Evolutionary conservation across 352 stramenopile species (phyloP).

Genomic region (Globisporangium paddicum): DNA sequence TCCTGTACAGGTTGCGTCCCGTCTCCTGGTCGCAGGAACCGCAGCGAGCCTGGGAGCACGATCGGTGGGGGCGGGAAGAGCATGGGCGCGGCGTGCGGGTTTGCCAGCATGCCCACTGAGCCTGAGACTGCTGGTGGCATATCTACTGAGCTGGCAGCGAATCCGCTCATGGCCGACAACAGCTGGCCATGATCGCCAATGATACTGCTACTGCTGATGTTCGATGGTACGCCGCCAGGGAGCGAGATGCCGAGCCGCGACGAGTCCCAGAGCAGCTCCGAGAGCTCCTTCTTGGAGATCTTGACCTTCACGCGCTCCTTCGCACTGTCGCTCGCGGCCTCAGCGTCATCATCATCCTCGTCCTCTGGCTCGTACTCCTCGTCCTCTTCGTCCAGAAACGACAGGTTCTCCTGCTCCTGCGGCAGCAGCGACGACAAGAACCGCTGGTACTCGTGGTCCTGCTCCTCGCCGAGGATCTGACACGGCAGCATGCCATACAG

Average conservation of each 20-base stretch:
- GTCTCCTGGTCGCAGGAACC: background rate
- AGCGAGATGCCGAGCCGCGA: slow-evolving; percentile 52
- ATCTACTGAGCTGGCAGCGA: background rate
- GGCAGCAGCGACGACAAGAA: slow-evolving; percentile 78
- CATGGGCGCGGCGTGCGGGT: background rate
- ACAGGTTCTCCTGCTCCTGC: slow-evolving; percentile 65
- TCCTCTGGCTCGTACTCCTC: slow-evolving; percentile 79
- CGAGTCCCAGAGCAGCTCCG: slow-evolving; percentile 77
- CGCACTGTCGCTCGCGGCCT: slow-evolving; percentile 24
- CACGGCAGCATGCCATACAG: background rate
- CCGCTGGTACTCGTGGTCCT: slow-evolving; percentile 75
- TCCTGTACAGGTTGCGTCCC: slow-evolving; percentile 11
- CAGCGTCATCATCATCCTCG: slow-evolving; percentile 66
- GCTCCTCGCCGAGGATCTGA: slow-evolving; percentile 19
- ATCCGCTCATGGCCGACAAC: background rate
- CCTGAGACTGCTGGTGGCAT: background rate
- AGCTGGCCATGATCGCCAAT: background rate
- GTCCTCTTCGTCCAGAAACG: slow-evolving; percentile 83
- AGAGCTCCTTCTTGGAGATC: slow-evolving; percentile 82
- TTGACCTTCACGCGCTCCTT: slow-evolving; percentile 24
- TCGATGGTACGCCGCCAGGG: background rate
- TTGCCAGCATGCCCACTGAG: background rate
- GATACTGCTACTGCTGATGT: background rate
- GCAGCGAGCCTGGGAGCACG: background rate
- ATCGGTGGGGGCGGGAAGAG: background rate